Base-by-base conservation (phyloP, 2,329 filamentous ascomycete genomes). In the Coccinonectria pachysandricola region DNA sequence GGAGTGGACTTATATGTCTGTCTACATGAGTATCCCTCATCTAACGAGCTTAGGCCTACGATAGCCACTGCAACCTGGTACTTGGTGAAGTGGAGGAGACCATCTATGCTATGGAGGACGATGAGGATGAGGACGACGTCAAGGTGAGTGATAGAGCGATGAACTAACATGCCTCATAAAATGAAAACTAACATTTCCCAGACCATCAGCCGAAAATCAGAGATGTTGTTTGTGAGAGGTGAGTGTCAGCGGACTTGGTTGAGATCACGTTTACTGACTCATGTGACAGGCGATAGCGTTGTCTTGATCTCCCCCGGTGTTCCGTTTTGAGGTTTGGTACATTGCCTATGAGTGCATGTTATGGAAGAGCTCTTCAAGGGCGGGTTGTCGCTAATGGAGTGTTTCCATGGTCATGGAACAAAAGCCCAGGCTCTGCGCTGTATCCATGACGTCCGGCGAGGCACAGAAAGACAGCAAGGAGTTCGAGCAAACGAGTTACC, bases 221-320 rank as follows among this genome's bases (percentile, higher is more conserved):
- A 96, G 54, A 98, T 98, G 91, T 64, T 98, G 12, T 98, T 98
- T 54, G 88, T 98, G 32, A 70, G 91, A 82, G 88, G 87, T 88
- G 61, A 37, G 70, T 56, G n/a, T 23, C 7, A 17, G 5, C 19
- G 8, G n/a, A 5, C 12, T 12, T 12, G 12, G 6, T 9, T 12
- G 10, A 15, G 6, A 12, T 21, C 14, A 20, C 13, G 12, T 12
- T 14, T 18, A 21, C 47, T 56, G 26, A 57, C 36, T 28, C 15
- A 11, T 12, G 12, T 24, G 14, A 21, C 38, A 82, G 77, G 78
- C 39, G 78, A 82, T 45, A 81, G 77, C 32, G 78, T 83, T 28
- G 75, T 82, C 33, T 64, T 82, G 45, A 79, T 80, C 44, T 80
- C 77, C 28, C 76, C 76, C 9, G 68, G 73, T 42, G 64, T 54